A percentile compares a stretch with the other conserved stretches of the same genome.
Conservation (phyloP, 2,329 filamentous ascomycete species). For the Ambrosiella beaveri region DNA sequence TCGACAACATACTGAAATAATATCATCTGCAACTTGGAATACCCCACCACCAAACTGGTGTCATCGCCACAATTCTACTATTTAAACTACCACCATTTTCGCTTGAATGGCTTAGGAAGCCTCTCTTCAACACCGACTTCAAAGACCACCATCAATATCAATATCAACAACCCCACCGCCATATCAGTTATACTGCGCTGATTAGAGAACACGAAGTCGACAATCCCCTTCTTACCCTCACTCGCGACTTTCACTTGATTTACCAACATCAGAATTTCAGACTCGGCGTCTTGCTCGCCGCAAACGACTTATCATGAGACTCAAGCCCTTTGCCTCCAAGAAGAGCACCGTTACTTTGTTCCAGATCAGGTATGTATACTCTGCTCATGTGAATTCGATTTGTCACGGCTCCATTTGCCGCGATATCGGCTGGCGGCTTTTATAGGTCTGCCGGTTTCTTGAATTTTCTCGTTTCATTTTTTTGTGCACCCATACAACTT, state of each 20-base stretch:
- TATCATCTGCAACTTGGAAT: neutral
- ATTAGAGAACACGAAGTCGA: neutral
- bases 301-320: conserved; percentile 8
- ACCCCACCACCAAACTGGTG: neutral
- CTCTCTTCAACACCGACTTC: neutral
- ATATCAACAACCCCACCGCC: neutral
- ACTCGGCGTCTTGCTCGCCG: neutral
- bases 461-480: neutral
- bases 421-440: neutral
- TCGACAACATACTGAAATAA: neutral
- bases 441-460: neutral
- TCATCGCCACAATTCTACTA: neutral
- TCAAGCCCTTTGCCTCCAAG: conserved; percentile 13
- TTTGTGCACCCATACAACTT: neutral
- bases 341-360: conserved; percentile 13
- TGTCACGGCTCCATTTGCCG: neutral
- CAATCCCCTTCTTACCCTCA: neutral
- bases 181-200: neutral
- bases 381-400: neutral
- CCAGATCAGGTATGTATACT: conserved; percentile 11
- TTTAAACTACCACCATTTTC: no score
- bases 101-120: conserved; percentile 2
- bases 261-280: neutral
- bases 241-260: neutral
- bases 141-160: neutral